Base-by-base conservation (phyloP, 768 basidiomycete species). In the Podaxis sp. region DNA sequence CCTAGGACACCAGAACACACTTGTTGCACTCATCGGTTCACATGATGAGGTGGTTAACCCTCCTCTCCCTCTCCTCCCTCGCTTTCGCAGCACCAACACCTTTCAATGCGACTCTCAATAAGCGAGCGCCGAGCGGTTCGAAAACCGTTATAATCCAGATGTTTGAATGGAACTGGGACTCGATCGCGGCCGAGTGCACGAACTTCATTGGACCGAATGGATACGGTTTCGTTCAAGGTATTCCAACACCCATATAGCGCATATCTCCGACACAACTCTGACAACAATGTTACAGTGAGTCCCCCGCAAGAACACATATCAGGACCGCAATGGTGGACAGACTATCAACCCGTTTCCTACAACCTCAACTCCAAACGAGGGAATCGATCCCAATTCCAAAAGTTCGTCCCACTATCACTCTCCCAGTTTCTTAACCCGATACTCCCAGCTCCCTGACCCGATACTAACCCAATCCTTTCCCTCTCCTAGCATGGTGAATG, bases 271-370 rank as follows among this genome's bases (percentile, higher is more conserved):
- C 20, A 15, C 24, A 22, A 24, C 10, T 11, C 49, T 50, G 22
- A 24, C 12, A 8, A 44, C 15, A 24, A 50, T 26, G 4, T 2
- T 15, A 33, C 37, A 80, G 80, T 79, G 51, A 81, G 80, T 68
- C 85, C 85, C 0, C 77, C 87, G 2, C 77, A 79, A 61, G 87
- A 89, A 66, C 87, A 88, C 66, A 73, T 88, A 48, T 66, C 73
- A 13, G 88, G 87, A 3, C 11, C 74, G 2, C 80, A 88, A 67
- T 90, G 88, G 88, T 90, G 88, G 88, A 89, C 88, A 0, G 88
- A 89, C 69, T 89, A 90, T 67, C 88, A 82, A 74, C 83, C 85
- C 3, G 87, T 88, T 0, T 88, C 87, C 1, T 88, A 89, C 69
- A 87, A 59, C 10, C 69, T 89, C 53, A 86, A 80, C 1, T 88